Conservation (phyloP, 179 eudicot genomes). For the Spinacia oleracea region DNA sequence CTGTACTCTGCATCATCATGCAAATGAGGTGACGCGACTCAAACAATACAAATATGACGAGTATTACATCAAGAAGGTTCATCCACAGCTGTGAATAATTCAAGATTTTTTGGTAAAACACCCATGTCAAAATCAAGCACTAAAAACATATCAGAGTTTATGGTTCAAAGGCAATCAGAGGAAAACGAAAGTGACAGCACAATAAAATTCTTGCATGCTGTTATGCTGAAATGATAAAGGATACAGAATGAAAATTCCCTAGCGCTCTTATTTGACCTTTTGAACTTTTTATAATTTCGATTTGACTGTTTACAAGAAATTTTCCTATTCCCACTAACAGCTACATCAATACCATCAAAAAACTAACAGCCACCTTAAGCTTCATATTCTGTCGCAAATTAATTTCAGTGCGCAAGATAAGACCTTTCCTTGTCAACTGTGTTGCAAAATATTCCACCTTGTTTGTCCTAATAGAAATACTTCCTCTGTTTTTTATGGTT, state of each 20-base stretch:
- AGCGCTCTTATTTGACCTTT: too few species aligned
- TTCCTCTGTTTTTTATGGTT: too few species aligned
- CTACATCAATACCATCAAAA: too few species aligned
- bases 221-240: background rate
- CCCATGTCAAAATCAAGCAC: background rate
- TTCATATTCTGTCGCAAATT: background rate
- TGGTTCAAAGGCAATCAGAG: background rate
- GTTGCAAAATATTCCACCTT: constrained; percentile 1
- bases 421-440: background rate
- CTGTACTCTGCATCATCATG: background rate
- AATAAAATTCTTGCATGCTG: background rate
- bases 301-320: background rate
- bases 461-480: background rate
- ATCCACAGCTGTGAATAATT: background rate
- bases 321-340: background rate
- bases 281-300: background rate
- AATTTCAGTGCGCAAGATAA: background rate
- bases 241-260: background rate
- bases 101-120: background rate
- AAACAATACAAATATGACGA: background rate
- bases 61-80: background rate
- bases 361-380: background rate
- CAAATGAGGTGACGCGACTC: background rate
- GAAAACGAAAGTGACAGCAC: background rate
- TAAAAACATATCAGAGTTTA: background rate